A percentile compares a stretch with the other conserved stretches of the same genome.
phyloP scores from a whole-genome alignment of 1,139 yeast genomes.

The Nakaseomyces nivariensis region DNA sequence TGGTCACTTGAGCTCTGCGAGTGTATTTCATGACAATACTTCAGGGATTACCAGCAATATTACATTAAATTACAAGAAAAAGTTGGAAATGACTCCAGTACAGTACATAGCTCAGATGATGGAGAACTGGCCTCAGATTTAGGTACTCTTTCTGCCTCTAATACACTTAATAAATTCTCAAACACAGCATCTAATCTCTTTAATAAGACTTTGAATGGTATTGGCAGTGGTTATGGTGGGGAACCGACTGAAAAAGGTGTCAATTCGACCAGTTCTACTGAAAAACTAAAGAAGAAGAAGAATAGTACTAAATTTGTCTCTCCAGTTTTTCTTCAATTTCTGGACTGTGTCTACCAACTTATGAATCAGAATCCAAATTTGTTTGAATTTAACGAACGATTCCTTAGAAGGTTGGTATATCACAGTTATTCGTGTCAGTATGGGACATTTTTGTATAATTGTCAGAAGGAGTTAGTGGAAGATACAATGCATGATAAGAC shows the following conservation, averaged over 20 bases:
- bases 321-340: conserved; percentile 87
- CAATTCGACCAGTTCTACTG: background rate
- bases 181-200: background rate
- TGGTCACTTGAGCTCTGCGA: conserved; percentile 52
- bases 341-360: conserved; percentile 81
- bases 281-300: conserved; percentile 24
- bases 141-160: background rate
- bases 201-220: background rate
- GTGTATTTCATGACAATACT: conserved; percentile 31
- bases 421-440: conserved; percentile 92
- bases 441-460: conserved; percentile 76
- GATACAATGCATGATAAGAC: conserved; percentile 41
- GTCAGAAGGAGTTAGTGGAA: conserved; percentile 50
- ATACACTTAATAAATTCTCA: background rate
- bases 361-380: conserved; percentile 56
- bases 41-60: conserved; percentile 9
- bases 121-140: background rate
- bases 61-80: background rate
- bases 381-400: conserved; percentile 85
- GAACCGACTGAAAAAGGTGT: background rate
- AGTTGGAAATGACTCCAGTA: background rate
- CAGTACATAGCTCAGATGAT: background rate
- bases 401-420: conserved; percentile 70
- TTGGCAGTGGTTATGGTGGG: background rate
- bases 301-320: conserved; percentile 50